Conservation (phyloP, 2,329 filamentous ascomycete genomes). For the Fusarium neocosmosporiellum region DNA sequence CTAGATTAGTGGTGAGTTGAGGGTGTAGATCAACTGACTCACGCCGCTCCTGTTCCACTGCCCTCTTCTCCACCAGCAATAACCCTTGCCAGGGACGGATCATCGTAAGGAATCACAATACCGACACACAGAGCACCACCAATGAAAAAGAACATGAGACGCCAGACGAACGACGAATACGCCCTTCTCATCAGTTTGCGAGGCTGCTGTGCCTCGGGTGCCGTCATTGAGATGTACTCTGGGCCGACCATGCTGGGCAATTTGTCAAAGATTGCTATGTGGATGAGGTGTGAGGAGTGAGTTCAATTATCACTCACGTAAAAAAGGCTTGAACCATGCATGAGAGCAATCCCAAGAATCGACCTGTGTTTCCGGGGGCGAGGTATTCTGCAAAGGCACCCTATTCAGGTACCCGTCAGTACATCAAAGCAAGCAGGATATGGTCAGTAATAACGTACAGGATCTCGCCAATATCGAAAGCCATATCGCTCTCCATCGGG, state of each 20-base stretch:
- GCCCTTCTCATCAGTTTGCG: too few relatives aligned
- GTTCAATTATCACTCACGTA: conserved; percentile 72
- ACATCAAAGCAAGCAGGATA: too few relatives aligned
- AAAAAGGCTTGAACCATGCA: conserved; percentile 72
- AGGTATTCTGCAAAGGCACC: conserved; percentile 62
- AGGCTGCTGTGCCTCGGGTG: too few relatives aligned
- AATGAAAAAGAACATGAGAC: too few relatives aligned
- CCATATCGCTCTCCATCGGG: conserved; percentile 74
- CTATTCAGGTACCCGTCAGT: too few relatives aligned
- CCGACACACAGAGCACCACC: too few relatives aligned
- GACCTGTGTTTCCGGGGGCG: conserved; percentile 69
- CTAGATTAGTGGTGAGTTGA: conserved; percentile 42
- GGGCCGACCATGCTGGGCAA: too few relatives aligned
- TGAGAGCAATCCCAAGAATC: conserved; percentile 76
- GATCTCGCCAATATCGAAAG: conserved; percentile 71
- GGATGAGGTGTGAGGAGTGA: conserved; percentile 68
- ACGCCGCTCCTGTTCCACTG: conserved; percentile 60
- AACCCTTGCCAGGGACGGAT: too few relatives aligned
- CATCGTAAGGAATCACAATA: too few relatives aligned
- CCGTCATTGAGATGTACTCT: too few relatives aligned
- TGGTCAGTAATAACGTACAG: neutral
- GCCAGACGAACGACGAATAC: too few relatives aligned
- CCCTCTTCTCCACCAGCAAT: too few relatives aligned
- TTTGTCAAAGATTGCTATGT: conserved; percentile 71
- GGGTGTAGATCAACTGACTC: conserved; percentile 49